Conservation (phyloP, 768 basidiomycete species). For the Suillus spraguei region DNA sequence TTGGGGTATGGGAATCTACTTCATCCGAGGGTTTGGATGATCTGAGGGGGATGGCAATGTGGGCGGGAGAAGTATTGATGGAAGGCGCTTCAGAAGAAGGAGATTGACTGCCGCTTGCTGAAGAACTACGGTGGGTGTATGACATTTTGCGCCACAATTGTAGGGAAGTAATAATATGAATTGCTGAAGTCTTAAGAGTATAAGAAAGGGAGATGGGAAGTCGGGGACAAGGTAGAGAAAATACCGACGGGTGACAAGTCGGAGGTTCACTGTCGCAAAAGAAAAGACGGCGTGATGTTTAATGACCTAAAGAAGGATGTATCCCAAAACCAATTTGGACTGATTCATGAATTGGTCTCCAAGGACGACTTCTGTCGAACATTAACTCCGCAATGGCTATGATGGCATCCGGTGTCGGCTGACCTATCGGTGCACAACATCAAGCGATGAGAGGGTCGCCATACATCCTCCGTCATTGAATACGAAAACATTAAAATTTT, state of each 20-base stretch:
- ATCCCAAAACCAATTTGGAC: neutral
- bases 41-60: constrained; percentile 38
- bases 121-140: constrained; percentile 48
- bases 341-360: constrained; percentile 17
- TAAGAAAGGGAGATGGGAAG: constrained; percentile 23
- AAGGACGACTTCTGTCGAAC: constrained; percentile 33
- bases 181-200: constrained; percentile 28
- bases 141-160: constrained; percentile 41
- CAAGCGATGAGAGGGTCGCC: constrained; percentile 28
- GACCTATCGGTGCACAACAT: constrained; percentile 28
- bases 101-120: constrained; percentile 48
- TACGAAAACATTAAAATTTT: constrained; percentile 1
- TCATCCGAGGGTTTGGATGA: constrained; percentile 40
- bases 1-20: constrained; percentile 41
- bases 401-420: constrained; percentile 17
- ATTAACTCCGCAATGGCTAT: constrained; percentile 37
- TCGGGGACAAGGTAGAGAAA: constrained; percentile 31
- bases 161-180: constrained; percentile 23
- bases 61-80: constrained; percentile 49
- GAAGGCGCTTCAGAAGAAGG: constrained; percentile 47
- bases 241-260: constrained; percentile 29
- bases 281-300: constrained; percentile 32
- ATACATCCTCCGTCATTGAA: constrained; percentile 16
- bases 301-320: constrained; percentile 29
- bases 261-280: constrained; percentile 29